Base-by-base conservation (phyloP, 768 basidiomycete genomes). In the Mycena latifolia region DNA sequence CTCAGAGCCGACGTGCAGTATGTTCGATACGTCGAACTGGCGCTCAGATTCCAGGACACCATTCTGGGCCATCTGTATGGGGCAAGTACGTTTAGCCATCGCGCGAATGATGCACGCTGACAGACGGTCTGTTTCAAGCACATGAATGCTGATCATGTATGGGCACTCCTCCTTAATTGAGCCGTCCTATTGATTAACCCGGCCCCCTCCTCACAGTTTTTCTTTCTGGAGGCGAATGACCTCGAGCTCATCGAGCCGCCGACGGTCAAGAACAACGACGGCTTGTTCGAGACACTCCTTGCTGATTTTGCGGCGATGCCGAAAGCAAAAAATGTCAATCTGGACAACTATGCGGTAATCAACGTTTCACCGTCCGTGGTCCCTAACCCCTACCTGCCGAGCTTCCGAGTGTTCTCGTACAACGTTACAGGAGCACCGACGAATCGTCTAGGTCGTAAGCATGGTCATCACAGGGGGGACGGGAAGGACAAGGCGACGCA, bases 41-140 rank as follows among this genome's bases (percentile, higher is more conserved):
- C 91, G n/a, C 80, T 96, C 64, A 81, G 91, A 63, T 96, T 86
- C 77, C 94, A 95, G 74, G 94, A 95, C 74, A 94, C 92, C 11
- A 91, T 96, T 69, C 80, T 96, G 39, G 95, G 94, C 2, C 93
- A 94, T 78, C 78, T 96, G 33, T 96, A 84, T 69, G 94, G 92
- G 76, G 93, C 93, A 80, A 77, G 90, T 80, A 17, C 29, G 66
- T 74, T 71, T 45, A 35, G 33, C 46, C 37, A 39, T 18, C 14
- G 37, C 17, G 37, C 54, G 33, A 43, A 43, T 43, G 20, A 20
- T 39, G 55, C 76, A 54, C 74, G 77, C 45, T 71, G 74, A 73
- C 51, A 45, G 75, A 76, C 61, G 69, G 50, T 55, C 33, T 35
- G 33, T 56, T 64, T 55, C 3, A 55, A 91, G 89, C 91, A 95